These are phyloP conservation scores for Pichia sp. DNA, from an alignment of 1,139 yeast genomes.

Conservation along the genomic window DNA sequence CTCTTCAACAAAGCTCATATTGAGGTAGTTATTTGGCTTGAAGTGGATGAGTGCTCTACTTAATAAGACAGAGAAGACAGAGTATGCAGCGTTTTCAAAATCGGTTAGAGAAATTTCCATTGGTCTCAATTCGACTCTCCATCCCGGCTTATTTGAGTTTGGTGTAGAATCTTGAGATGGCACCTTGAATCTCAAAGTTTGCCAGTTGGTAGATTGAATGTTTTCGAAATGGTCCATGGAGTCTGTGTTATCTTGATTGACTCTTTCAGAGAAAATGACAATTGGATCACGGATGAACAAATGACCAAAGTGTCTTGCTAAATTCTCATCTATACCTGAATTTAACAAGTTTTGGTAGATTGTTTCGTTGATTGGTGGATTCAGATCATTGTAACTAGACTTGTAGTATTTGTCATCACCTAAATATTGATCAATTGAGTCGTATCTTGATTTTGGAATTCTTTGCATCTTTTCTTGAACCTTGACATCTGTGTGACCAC, in stretches of 20 bases:
- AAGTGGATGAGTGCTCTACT: slow-evolving; percentile 71
- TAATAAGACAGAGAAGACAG: slow-evolving; percentile 69
- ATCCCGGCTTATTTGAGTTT: slow-evolving; percentile 62
- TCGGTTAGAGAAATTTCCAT: slow-evolving; percentile 95
- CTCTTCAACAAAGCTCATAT: slow-evolving; percentile 78
- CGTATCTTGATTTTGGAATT: slow-evolving; percentile 89
- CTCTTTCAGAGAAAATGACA: slow-evolving; percentile 82
- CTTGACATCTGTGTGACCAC: slow-evolving; percentile 42
- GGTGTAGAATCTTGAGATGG: slow-evolving; percentile 47
- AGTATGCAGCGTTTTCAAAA: slow-evolving; percentile 94
- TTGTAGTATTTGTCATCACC: slow-evolving; percentile 54
- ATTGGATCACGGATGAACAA: slow-evolving; percentile 90
- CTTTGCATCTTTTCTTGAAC: slow-evolving; percentile 44
- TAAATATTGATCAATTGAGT: slow-evolving; percentile 78
- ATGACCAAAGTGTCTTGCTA: slow-evolving; percentile 92
- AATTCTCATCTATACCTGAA: slow-evolving; percentile 55
- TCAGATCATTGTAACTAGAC: slow-evolving; percentile 65
- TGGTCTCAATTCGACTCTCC: slow-evolving; percentile 98
- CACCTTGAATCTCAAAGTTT: slow-evolving; percentile 92
- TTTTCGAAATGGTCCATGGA: slow-evolving; percentile 96
- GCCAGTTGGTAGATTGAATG: slow-evolving; percentile 98
- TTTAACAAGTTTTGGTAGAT: slow-evolving; percentile 45
- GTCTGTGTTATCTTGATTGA: slow-evolving; percentile 65
- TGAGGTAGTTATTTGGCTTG: slow-evolving; percentile 73
- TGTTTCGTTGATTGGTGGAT: slow-evolving; percentile 66